Conservation (phyloP, 2,329 filamentous ascomycete genomes). For the Biscogniauxia mediterranea region DNA sequence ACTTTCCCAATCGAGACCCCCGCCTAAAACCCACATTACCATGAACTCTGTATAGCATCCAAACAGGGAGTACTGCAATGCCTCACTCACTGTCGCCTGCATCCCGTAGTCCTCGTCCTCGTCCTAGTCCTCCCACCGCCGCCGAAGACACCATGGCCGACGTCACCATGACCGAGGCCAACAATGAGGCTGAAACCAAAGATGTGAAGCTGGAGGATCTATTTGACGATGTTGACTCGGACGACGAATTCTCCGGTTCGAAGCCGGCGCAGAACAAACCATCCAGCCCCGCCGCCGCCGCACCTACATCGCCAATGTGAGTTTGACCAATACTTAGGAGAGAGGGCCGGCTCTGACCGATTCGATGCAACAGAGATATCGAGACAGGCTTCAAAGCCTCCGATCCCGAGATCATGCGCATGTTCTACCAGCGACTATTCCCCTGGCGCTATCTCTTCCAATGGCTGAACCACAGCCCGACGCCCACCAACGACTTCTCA, state of each 20-base stretch:
- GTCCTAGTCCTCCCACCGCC: conserved; percentile 29
- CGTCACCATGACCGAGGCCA: conserved; percentile 40
- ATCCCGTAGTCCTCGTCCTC: conserved; percentile 24
- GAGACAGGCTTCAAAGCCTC: conserved; percentile 48
- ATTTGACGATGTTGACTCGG: conserved; percentile 57
- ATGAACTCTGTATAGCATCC: not conserved
- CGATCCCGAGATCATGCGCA: conserved; percentile 83
- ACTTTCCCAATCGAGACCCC: too few relatives aligned
- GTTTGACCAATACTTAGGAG: conserved; percentile 13
- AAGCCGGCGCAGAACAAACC: conserved; percentile 37
- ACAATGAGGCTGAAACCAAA: conserved; percentile 35
- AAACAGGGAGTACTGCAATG: conserved; percentile 37
- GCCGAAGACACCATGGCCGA: conserved; percentile 39
- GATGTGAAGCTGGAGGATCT: conserved; percentile 57
- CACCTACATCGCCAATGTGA: conserved; percentile 45
- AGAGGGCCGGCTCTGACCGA: not conserved
- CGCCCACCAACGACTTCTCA: conserved; percentile 81
- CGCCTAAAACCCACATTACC: not conserved
- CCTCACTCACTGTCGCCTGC: conserved; percentile 44
- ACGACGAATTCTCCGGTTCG: conserved; percentile 60
- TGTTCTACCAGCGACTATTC: conserved; percentile 94
- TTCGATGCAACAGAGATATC: conserved; percentile 29
- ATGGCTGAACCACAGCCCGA: conserved; percentile 93
- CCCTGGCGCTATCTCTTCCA: conserved; percentile 94
- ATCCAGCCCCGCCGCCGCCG: conserved; percentile 41